Evolutionary conservation across 2,329 filamentous ascomycete species (phyloP).

Genomic region (Thermothelomyces thermophilus): DNA sequence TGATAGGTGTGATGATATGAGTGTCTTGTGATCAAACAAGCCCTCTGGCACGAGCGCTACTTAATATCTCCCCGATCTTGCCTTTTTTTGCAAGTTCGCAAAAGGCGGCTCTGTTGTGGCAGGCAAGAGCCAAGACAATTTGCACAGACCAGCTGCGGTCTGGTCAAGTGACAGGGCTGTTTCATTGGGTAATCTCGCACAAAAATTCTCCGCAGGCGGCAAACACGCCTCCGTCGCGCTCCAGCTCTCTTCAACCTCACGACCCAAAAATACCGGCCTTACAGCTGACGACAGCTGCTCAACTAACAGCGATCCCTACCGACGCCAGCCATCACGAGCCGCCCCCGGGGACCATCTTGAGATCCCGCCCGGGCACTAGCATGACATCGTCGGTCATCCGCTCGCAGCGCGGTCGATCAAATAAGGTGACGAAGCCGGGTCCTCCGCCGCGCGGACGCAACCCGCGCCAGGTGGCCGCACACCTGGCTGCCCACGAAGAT

Average conservation of each 20-base stretch:
- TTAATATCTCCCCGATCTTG: too few species aligned
- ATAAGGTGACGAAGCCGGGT: constrained; percentile 39
- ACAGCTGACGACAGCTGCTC: constrained; percentile 28
- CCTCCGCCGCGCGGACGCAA: constrained; percentile 26
- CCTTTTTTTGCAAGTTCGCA: too few species aligned
- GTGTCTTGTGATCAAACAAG: too few species aligned
- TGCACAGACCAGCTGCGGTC: background rate
- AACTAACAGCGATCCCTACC: constrained; percentile 15
- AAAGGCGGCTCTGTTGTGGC: too few species aligned
- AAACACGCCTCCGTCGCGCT: constrained; percentile 5
- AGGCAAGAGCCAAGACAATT: background rate
- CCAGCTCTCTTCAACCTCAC: constrained; percentile 14
- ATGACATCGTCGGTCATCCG: constrained; percentile 23
- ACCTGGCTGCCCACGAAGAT: constrained; percentile 16
- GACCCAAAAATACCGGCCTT: constrained; percentile 16
- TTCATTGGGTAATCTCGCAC: constrained; percentile 16
- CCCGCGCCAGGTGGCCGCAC: constrained; percentile 21
- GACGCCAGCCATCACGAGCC: constrained; percentile 10
- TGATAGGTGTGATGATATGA: too few species aligned
- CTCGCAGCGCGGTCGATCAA: constrained; percentile 34
- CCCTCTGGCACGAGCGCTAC: too few species aligned
- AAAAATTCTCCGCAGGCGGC: constrained; percentile 18
- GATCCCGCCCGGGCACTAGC: constrained; percentile 15
- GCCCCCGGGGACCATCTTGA: constrained; percentile 7
- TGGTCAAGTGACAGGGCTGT: background rate